Evolutionary conservation across 73 alveolate species (phyloP).

Genomic region (Paramecium bursaria): DNA sequence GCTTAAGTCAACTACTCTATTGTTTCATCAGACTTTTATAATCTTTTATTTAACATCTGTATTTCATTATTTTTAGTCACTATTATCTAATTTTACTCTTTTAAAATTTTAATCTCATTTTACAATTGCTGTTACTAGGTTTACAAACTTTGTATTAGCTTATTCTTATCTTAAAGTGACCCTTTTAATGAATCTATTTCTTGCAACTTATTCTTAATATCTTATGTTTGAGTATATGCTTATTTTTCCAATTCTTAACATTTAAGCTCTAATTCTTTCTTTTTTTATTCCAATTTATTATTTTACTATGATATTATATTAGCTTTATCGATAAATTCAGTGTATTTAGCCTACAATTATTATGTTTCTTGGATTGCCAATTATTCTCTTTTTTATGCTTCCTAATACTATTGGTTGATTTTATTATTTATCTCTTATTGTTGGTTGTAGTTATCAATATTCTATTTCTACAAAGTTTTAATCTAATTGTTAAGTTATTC

Average conservation of each 20-base stretch:
- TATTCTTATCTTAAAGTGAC: neutral
- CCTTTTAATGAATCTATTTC: slow-evolving; percentile 17
- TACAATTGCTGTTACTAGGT: neutral
- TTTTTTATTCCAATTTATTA: slow-evolving; percentile 14
- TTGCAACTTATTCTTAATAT: neutral
- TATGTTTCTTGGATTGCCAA: neutral
- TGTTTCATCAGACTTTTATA: slow-evolving; percentile 16
- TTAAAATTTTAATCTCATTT: neutral
- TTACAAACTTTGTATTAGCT: neutral
- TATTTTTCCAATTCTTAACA: slow-evolving; percentile 12
- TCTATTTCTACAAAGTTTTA: neutral
- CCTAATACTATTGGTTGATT: neutral
- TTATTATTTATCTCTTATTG: slow-evolving; percentile 1
- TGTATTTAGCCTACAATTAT: neutral
- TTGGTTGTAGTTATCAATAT: neutral
- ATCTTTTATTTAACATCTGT: neutral
- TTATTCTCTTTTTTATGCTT: slow-evolving; percentile 11
- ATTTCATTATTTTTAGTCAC: slow-evolving; percentile 31
- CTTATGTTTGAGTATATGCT: neutral
- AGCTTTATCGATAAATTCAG: slow-evolving; percentile 15
- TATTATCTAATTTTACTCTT: slow-evolving; percentile 8
- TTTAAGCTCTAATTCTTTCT: slow-evolving; percentile 10
- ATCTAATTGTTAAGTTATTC: neutral
- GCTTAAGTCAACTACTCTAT: slow-evolving; percentile 28
- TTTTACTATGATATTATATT: neutral